These are phyloP conservation scores for Cryphonectria naterciae DNA, from an alignment of 2,329 filamentous ascomycete genomes.

Conservation along the genomic window DNA sequence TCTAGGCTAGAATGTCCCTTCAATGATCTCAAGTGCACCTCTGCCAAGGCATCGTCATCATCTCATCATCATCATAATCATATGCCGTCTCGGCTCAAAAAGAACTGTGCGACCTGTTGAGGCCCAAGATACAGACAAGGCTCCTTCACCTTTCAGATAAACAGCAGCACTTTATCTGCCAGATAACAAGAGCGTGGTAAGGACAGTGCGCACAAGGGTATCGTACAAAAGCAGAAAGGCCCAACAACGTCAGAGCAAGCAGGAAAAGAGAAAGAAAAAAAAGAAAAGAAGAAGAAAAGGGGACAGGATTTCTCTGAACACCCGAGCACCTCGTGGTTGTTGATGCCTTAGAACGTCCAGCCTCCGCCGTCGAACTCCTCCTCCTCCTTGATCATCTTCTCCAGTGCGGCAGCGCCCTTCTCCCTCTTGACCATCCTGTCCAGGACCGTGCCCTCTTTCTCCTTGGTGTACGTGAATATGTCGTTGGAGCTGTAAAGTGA, in stretches of 20 bases:
- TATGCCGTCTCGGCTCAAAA: background rate
- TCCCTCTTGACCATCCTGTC: conserved; percentile 12
- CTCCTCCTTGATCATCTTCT: conserved; percentile 12
- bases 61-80: background rate
- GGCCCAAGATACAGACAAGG: background rate
- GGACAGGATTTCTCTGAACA: background rate
- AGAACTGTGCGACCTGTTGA: background rate
- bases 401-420: background rate
- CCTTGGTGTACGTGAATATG: conserved; percentile 37
- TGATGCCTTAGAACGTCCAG: background rate
- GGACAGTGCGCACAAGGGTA: background rate
- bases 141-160: background rate
- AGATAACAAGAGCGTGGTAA: background rate
- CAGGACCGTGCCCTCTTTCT: conserved; percentile 9
- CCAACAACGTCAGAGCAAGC: background rate
- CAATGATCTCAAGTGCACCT: background rate
- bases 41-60: background rate
- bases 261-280: background rate
- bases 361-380: background rate
- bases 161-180: background rate
- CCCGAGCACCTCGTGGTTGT: background rate
- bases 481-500: conserved; percentile 58
- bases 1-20: background rate
- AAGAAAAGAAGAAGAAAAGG: too few relatives aligned
- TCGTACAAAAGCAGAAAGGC: background rate